A percentile compares a stretch with the other conserved stretches of the same genome.
Evolutionary conservation across 805 yeast genomes (phyloP).

Genomic region (Cyberlindnera mississippiensis): DNA sequence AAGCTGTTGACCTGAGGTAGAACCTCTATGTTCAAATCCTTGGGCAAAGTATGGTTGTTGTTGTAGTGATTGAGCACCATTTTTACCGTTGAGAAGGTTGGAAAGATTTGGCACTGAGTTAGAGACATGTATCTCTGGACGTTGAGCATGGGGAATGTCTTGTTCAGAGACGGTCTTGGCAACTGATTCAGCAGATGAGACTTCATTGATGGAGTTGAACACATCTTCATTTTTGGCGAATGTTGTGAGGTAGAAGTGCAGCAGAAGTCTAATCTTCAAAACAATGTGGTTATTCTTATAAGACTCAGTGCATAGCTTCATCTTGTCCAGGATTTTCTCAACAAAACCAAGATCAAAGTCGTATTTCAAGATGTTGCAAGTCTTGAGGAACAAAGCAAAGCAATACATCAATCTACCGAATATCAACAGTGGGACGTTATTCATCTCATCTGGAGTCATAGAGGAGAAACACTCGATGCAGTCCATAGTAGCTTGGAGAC

Average conservation of each 20-base stretch:
- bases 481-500: slow-evolving; percentile 22
- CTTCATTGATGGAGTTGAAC: slow-evolving; percentile 20
- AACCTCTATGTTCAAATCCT: too few relatives aligned
- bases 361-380: slow-evolving; percentile 19
- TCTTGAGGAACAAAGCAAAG: slow-evolving; percentile 26
- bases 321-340: slow-evolving; percentile 14
- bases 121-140: slow-evolving; percentile 1
- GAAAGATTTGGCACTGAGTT: slow-evolving; percentile 6
- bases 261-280: slow-evolving; percentile 21
- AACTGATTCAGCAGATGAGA: slow-evolving; percentile 12
- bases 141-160: neutral
- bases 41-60: too few relatives aligned
- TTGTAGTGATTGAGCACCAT: neutral
- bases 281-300: slow-evolving; percentile 22
- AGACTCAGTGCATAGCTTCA: slow-evolving; percentile 15
- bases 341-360: slow-evolving; percentile 19
- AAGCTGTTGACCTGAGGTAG: too few relatives aligned
- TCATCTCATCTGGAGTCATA: slow-evolving; percentile 17
- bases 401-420: slow-evolving; percentile 28
- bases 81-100: neutral
- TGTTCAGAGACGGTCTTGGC: slow-evolving; percentile 11
- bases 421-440: slow-evolving; percentile 21
- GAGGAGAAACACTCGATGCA: slow-evolving; percentile 17
- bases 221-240: slow-evolving; percentile 26
- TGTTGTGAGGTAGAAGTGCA: slow-evolving; percentile 27